Evolutionary conservation across 2,329 filamentous ascomycete species (phyloP).

Genomic region (Colletotrichum filicis): DNA sequence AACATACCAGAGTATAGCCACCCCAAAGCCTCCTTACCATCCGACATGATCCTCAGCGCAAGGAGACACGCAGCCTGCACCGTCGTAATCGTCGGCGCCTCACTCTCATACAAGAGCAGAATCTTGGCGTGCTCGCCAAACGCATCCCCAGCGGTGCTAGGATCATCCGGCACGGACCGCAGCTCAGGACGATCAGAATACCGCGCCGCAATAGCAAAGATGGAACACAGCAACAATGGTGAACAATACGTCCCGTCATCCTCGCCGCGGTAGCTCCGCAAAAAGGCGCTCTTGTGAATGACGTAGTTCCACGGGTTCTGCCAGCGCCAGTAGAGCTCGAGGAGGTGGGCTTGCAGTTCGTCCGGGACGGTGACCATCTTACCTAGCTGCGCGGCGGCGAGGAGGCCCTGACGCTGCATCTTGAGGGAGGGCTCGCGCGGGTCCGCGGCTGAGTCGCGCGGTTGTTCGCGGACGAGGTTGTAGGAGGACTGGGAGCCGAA

Average conservation of each 20-base stretch:
- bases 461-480: constrained; percentile 32
- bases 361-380: constrained; percentile 25
- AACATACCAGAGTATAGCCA: constrained; percentile 39
- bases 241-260: constrained; percentile 35
- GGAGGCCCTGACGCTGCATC: constrained; percentile 27
- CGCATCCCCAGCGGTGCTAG: constrained; percentile 36
- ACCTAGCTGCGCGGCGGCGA: constrained; percentile 30
- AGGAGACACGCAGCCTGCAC: constrained; percentile 39
- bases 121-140: constrained; percentile 39
- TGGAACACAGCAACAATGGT: constrained; percentile 37
- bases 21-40: constrained; percentile 38
- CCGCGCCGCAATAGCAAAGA: constrained; percentile 39
- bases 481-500: constrained; percentile 41
- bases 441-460: not conserved
- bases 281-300: constrained; percentile 38
- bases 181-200: constrained; percentile 39
- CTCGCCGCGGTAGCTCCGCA: constrained; percentile 28
- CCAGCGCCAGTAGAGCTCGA: constrained; percentile 42
- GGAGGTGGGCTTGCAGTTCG: constrained; percentile 40
- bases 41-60: constrained; percentile 36
- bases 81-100: constrained; percentile 38
- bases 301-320: constrained; percentile 43
- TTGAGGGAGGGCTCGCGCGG: constrained; percentile 16
- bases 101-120: constrained; percentile 38
- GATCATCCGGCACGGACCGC: constrained; percentile 34